These are phyloP conservation scores for Afroboletus lepidellus DNA, from an alignment of 1,284 basidiomycete genomes.

Conservation along the genomic window DNA sequence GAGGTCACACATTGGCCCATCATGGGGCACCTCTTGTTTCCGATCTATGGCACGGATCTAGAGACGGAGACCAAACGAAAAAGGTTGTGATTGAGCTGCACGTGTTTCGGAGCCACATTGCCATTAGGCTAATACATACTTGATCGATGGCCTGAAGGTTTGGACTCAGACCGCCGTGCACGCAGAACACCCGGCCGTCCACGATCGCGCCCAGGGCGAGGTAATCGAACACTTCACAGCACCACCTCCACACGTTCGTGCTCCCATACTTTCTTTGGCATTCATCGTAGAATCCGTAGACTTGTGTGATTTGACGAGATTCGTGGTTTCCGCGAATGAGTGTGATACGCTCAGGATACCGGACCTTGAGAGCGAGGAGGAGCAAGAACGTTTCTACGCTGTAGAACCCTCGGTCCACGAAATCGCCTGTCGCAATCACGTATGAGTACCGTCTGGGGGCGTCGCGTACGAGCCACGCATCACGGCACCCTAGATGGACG, in stretches of 20 bases:
- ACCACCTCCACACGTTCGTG: conserved; percentile 96
- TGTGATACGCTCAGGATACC: conserved; percentile 96
- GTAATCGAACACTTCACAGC: conserved; percentile 98
- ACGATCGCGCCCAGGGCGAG: conserved; percentile 92
- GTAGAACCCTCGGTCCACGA: conserved; percentile 97
- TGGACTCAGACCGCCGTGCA: conserved; percentile 92
- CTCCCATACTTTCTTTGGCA: conserved; percentile 96
- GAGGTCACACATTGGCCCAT: conserved; percentile 98
- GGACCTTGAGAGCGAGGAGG: conserved; percentile 92
- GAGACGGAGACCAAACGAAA: conserved; percentile 18
- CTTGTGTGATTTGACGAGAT: conserved; percentile 97
- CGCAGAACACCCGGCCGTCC: conserved; percentile 90
- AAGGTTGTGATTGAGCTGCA: conserved; percentile 24
- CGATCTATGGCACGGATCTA: conserved; percentile 95
- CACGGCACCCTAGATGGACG: conserved; percentile 30
- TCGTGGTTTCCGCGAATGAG: conserved; percentile 98
- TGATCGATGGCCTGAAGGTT: conserved; percentile 84
- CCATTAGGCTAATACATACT: conserved; percentile 46
- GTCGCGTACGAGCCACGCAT: neutral
- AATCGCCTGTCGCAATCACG: conserved; percentile 64
- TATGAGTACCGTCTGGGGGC: conserved; percentile 10
- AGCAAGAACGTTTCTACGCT: conserved; percentile 96
- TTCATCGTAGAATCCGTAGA: conserved; percentile 99
- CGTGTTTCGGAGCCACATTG: conserved; percentile 28
- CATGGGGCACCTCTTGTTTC: conserved; percentile 99